phyloP scores from a whole-genome alignment of 2,329 filamentous ascomycete species.

The Microthyrium microscopicum region DNA sequence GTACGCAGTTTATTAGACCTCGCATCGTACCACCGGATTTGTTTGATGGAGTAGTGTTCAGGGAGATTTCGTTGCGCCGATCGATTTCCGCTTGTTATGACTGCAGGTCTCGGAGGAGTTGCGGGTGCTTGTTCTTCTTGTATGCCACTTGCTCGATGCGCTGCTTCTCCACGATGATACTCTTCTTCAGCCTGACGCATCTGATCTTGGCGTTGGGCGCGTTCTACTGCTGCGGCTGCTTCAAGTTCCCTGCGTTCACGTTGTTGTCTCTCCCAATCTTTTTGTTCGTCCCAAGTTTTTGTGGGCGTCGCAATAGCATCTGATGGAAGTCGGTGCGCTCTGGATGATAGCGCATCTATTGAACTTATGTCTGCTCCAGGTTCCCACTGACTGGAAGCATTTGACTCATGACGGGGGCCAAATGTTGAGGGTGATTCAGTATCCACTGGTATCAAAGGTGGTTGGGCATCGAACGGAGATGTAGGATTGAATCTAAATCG shows the following conservation, averaged over 20 bases:
- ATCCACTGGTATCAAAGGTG: slow-evolving; percentile 8
- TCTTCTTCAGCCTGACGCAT: slow-evolving; percentile 15
- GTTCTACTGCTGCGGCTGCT: slow-evolving; percentile 11
- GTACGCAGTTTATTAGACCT: slow-evolving; percentile 43
- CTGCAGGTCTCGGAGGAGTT: slow-evolving; percentile 18
- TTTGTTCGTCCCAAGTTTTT: slow-evolving; percentile 17
- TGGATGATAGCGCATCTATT: slow-evolving; percentile 15
- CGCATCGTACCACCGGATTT: slow-evolving; percentile 67
- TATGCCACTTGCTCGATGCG: slow-evolving; percentile 17
- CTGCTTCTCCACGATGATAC: slow-evolving; percentile 13
- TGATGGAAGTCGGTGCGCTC: slow-evolving; percentile 12
- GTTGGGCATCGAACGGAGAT: slow-evolving; percentile 1
- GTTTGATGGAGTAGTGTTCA: slow-evolving; percentile 92
- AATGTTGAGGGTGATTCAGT: slow-evolving; percentile 15
- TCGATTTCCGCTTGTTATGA: slow-evolving; percentile 4
- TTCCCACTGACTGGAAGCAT: slow-evolving; percentile 16
- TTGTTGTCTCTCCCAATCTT: slow-evolving; percentile 16
- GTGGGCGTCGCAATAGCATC: slow-evolving; percentile 10
- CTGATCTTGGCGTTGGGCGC: slow-evolving; percentile 12
- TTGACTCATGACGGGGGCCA: slow-evolving; percentile 11
- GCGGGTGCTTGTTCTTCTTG: slow-evolving; percentile 18
- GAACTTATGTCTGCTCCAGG: slow-evolving; percentile 16
- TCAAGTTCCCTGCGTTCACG: slow-evolving; percentile 14
- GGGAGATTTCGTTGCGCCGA: slow-evolving; percentile 29
- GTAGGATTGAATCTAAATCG: not conserved